Base-by-base conservation (phyloP, 106 monocot species). In the Dioscorea dumetorum region DNA sequence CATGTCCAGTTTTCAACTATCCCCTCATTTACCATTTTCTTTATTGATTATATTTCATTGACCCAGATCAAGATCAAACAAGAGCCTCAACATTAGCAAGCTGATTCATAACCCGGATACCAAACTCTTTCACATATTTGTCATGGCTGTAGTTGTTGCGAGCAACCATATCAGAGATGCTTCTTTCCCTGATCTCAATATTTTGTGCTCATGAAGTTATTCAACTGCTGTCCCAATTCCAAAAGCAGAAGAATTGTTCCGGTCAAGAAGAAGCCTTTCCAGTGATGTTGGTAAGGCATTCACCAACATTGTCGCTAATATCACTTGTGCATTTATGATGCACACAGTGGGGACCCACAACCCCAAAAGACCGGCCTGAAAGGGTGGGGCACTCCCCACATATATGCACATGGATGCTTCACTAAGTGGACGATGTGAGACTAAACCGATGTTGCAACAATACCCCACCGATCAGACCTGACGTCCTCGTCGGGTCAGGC, bases 31-130 rank as follows among this genome's bases (percentile, higher is more conserved):
- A 74, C 78, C 76, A 84, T 61, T 74, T 70, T 73, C 82, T 85
- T 76, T 88, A 34, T 74, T 75, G 4, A 78, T 88, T 84, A 88
- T 84, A 57, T 88, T 88, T 84, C 88, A 88, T 33, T 81, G 74
- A 16, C 88, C 88, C 24, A 64, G 49, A 49, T 4, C 5, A 4
- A 8, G 73, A 75, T 24, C 88, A 62, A 19, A 85, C 73, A 14
- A 88, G 82, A 12, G 85, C 92, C 15, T 76, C 78, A 60, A 93
- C 75, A 28, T 62, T 16, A 21, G 61, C 70, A 19, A 81, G 72
- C 21, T 70, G 12, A 19, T 48, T 24, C 0, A 8, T 5, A 16
- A 93, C 71, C n/a, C 50, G 28, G 5, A 93, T 75, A 15, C 85
- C 92, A 77, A 93, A 93, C 51, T 85, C 88, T 16, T 68, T 54